Percentiles rank a stretch among this genome's conserved stretches.
Evolutionary conservation across 176 grass and related monocot genomes (phyloP).

Genomic region (Oryza officinalis): DNA sequence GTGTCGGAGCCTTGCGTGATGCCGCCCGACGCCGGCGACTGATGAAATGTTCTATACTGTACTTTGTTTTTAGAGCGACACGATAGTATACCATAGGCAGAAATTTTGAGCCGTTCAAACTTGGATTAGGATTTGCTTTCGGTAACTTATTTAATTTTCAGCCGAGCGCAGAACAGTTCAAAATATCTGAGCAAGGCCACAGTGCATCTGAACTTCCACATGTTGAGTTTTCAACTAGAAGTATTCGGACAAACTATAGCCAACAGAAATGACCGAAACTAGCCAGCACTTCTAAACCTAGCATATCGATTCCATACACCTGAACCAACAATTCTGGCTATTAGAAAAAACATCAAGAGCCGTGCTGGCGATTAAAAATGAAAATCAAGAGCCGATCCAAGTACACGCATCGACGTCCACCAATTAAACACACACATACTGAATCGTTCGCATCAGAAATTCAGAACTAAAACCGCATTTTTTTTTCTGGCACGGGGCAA

Average conservation of each 20-base stretch:
- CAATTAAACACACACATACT: neutral
- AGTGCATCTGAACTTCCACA: neutral
- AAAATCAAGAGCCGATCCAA: too few species aligned
- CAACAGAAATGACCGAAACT: too few species aligned
- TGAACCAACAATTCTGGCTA: too few species aligned
- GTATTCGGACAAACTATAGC: too few species aligned
- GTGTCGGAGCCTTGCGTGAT: slow-evolving; percentile 43
- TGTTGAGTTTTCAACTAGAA: neutral
- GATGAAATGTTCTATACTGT: neutral
- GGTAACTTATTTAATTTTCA: neutral
- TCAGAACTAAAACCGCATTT: neutral
- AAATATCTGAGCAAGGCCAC: neutral
- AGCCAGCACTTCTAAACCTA: too few species aligned
- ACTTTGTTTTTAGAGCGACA: neutral
- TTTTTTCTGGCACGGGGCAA: neutral
- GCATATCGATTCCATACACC: too few species aligned
- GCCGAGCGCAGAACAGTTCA: neutral
- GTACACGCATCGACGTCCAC: too few species aligned
- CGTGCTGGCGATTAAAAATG: too few species aligned
- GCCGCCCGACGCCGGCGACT: neutral
- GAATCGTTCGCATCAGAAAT: neutral
- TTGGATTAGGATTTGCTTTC: neutral
- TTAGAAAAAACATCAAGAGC: too few species aligned
- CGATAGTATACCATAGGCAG: neutral
- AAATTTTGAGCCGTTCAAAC: neutral